Evolutionary conservation across 169 alveolate species (phyloP), one percentile per base, ranked within the genome.

Genomic region (Plasmodium vivax): DNA sequence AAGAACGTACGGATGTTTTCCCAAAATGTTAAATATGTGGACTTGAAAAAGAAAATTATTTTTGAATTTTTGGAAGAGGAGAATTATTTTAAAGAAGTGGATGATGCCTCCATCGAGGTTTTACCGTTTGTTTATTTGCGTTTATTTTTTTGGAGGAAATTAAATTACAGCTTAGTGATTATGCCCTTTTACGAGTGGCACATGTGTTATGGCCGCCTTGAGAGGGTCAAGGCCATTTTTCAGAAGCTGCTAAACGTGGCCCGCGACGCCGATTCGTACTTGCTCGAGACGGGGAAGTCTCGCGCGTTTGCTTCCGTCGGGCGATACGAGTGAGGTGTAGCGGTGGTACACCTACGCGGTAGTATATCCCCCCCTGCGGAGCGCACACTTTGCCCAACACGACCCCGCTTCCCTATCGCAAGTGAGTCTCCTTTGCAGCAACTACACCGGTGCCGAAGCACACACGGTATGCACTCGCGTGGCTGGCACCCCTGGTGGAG

Each of bases 101-200:
- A 88, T 88, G 71, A 79, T 79, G 82, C 85, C 43, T 79, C 83
- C 0, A 80, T 88, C 38, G 94, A 88, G 72, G 10, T 88, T 41
- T 58, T 88, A 34, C 94, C 94, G 9, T 80, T 34, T 12, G 58
- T 80, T 16, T 36, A 79, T 88, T 73, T 88, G 19, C 87, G 83
- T 36, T 88, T 88, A 62, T 58, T 81, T 58, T 58, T 88, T 58
- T 79, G 62, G 72, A 51, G 72, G 16, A 88, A 88, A 88, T 80
- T 88, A 79, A 77, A 88, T 10, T 88, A 79, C 82, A n/a, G 79
- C 19, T 62, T 88, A 62, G n/a, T 88, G 19, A 27, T 58, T 41
- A 88, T 88, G 88, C 94, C 94, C 34, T 88, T 88, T 88, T 88
- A 79, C 79, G 94, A 88, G 47, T 88, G 94, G 94, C 51, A 88